These are phyloP conservation scores for Vitis rupestris DNA, from an alignment of 164 flowering plant genomes.

Conservation along the genomic window DNA sequence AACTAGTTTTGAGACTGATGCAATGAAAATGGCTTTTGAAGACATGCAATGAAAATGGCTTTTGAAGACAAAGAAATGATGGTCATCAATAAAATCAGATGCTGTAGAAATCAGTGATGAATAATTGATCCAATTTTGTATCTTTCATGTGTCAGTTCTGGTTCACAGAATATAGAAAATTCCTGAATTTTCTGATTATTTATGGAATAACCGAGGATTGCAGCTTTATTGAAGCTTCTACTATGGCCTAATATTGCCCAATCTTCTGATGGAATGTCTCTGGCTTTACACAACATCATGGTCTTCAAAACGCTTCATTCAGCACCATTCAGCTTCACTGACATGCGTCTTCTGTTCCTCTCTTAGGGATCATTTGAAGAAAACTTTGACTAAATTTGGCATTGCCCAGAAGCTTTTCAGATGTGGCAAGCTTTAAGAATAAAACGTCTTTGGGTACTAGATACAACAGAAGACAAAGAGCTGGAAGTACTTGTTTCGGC, in stretches of 20 bases:
- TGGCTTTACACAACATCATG: conserved; percentile 89
- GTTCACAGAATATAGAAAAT: conserved; percentile 92
- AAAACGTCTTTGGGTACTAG: too few relatives aligned
- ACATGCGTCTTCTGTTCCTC: conserved; percentile 85
- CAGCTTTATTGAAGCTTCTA: conserved; percentile 78
- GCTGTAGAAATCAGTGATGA: conserved; percentile 64
- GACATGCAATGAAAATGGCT: conserved; percentile 84
- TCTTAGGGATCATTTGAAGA: conserved; percentile 75
- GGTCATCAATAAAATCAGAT: conserved; percentile 36
- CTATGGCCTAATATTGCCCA: conserved; percentile 82
- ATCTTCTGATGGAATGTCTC: conserved; percentile 93
- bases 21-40: conserved; percentile 84
- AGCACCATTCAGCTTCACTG: conserved; percentile 87
- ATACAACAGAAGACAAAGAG: too few relatives aligned
- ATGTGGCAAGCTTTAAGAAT: too few relatives aligned
- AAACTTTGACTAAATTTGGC: conserved; percentile 60
- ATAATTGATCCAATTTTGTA: conserved; percentile 68
- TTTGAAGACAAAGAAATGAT: conserved; percentile 49
- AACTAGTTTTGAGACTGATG: conserved; percentile 40
- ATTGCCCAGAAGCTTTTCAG: background rate
- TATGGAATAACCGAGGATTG: conserved; percentile 94
- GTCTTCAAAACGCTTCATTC: conserved; percentile 94
- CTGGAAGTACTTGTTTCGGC: too few relatives aligned
- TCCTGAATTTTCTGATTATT: conserved; percentile 87
- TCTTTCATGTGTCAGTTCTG: conserved; percentile 92